Conservation (phyloP, 805 yeast genomes). For the Kuraishia borneana region DNA sequence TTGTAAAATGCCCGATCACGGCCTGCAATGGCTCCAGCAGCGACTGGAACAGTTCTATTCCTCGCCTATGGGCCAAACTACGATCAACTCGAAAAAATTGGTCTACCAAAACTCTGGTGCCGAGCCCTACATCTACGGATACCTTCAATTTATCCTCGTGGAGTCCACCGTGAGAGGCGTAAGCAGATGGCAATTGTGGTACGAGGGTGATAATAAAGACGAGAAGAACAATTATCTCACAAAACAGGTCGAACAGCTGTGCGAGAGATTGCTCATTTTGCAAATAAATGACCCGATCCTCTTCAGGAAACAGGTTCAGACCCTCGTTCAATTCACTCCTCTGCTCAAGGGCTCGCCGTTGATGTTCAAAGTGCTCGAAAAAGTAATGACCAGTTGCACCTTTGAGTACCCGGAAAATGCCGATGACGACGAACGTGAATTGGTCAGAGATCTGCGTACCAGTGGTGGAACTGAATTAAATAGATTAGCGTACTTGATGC, state of each 20-base stretch:
- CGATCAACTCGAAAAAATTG: constrained; percentile 42
- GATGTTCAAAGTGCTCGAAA: constrained; percentile 78
- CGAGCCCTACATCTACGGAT: constrained; percentile 64
- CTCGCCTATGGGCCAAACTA: constrained; percentile 54
- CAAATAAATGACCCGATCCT: constrained; percentile 71
- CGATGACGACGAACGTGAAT: constrained; percentile 66
- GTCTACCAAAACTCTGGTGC: constrained; percentile 43
- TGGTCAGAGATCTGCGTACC: constrained; percentile 77
- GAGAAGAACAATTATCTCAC: constrained; percentile 38
- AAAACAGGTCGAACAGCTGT: constrained; percentile 52
- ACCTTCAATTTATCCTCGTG: constrained; percentile 73
- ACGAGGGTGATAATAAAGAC: constrained; percentile 44
- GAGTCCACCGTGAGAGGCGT: constrained; percentile 90
- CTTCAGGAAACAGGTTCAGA: constrained; percentile 78
- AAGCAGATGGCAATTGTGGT: constrained; percentile 94
- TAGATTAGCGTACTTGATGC: constrained; percentile 89
- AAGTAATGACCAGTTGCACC: constrained; percentile 74
- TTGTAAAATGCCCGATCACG: constrained; percentile 75
- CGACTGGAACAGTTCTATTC: constrained; percentile 65
- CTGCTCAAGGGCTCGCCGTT: constrained; percentile 66
- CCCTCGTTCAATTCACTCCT: constrained; percentile 90
- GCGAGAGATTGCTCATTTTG: constrained; percentile 66
- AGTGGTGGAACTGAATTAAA: constrained; percentile 93
- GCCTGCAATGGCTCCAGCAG: constrained; percentile 72
- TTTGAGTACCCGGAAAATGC: constrained; percentile 61